Evolutionary conservation across 306 rosid genomes (phyloP).

Genomic region (Myrica gale): DNA sequence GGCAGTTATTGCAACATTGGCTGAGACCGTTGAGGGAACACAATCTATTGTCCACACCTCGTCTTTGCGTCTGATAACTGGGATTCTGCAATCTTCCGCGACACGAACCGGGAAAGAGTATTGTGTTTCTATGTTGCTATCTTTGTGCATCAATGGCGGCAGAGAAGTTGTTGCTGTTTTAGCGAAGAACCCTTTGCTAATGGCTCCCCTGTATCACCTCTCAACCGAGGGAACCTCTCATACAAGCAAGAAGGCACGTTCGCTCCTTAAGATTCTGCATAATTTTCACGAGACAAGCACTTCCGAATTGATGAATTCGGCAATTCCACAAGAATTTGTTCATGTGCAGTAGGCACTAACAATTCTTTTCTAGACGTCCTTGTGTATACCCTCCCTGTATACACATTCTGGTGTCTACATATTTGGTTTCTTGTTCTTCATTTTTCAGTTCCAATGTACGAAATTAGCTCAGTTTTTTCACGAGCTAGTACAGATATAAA

Average conservation of each 20-base stretch:
- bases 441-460: slow-evolving; percentile 5
- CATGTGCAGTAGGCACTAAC: slow-evolving; percentile 30
- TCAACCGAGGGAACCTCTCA: slow-evolving; percentile 51
- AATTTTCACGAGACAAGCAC: slow-evolving; percentile 45
- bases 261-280: slow-evolving; percentile 59
- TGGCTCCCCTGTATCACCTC: slow-evolving; percentile 58
- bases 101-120: slow-evolving; percentile 52
- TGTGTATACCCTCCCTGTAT: no score
- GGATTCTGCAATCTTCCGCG: slow-evolving; percentile 30
- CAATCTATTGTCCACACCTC: slow-evolving; percentile 34
- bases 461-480: slow-evolving; percentile 40
- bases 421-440: neutral
- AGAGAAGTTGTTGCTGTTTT: slow-evolving; percentile 47
- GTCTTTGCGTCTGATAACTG: slow-evolving; percentile 32
- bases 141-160: slow-evolving; percentile 59
- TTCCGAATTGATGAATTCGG: slow-evolving; percentile 36
- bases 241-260: slow-evolving; percentile 63
- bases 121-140: slow-evolving; percentile 52
- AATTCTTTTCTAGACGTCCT: no score
- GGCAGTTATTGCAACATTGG: slow-evolving; percentile 57
- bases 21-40: slow-evolving; percentile 60
- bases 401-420: slow-evolving; percentile 10
- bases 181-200: slow-evolving; percentile 43
- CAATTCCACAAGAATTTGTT: slow-evolving; percentile 36
- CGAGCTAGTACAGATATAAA: slow-evolving; percentile 25